Evolutionary conservation across 2,329 filamentous ascomycete genomes (phyloP).

Genomic region (Ascochyta koolunga): DNA sequence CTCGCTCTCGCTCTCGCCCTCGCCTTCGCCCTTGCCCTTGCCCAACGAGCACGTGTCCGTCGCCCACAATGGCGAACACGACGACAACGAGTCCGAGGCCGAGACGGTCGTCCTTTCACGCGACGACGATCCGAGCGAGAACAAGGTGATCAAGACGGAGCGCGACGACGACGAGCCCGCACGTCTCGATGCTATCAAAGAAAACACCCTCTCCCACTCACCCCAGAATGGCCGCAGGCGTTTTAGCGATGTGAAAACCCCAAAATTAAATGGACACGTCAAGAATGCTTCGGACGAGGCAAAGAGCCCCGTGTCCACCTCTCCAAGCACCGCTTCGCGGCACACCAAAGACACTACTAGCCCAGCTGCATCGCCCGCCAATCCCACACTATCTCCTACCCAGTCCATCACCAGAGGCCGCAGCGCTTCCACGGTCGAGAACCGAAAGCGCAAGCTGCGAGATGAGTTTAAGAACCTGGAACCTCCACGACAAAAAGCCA

Average conservation of each 20-base stretch:
- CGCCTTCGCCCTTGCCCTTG: constrained; percentile 31
- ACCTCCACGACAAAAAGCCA: constrained; percentile 49
- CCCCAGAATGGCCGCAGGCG: constrained; percentile 36
- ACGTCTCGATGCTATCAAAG: constrained; percentile 36
- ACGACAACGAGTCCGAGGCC: constrained; percentile 56
- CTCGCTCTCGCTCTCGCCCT: constrained; percentile 28
- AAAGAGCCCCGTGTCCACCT: constrained; percentile 43
- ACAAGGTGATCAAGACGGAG: constrained; percentile 50
- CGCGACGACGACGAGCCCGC: constrained; percentile 37
- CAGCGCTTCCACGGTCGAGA: constrained; percentile 47
- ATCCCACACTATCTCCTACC: constrained; percentile 34
- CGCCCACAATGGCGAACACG: constrained; percentile 37
- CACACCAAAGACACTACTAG: constrained; percentile 45
- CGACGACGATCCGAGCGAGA: constrained; percentile 49
- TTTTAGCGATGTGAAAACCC: constrained; percentile 29
- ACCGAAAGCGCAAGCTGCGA: constrained; percentile 49
- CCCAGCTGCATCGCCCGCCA: constrained; percentile 36
- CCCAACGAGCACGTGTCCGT: constrained; percentile 20
- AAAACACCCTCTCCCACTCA: constrained; percentile 32
- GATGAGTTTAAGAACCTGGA: constrained; percentile 45
- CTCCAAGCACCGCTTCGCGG: constrained; percentile 43
- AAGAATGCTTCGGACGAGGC: constrained; percentile 39
- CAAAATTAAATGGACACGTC: constrained; percentile 36
- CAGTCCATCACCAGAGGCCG: constrained; percentile 40
- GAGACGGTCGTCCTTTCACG: constrained; percentile 56